Evolutionary conservation across 495 filamentous ascomycete species (phyloP).

Genomic region (Terfezia claveryi): DNA sequence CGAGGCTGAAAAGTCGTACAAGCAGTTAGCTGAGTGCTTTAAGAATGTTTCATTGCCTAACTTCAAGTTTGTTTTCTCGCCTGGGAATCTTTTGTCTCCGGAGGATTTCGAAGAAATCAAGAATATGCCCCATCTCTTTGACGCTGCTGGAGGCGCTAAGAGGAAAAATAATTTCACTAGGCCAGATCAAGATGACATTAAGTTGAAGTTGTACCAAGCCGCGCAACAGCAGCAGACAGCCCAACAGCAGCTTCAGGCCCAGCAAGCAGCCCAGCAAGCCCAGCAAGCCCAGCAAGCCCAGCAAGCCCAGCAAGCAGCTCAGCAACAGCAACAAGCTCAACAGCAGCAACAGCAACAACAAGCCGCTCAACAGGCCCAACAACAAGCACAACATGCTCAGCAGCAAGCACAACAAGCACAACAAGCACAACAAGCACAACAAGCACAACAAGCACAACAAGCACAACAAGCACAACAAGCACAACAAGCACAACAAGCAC

Average conservation of each 20-base stretch:
- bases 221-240: conserved; percentile 2
- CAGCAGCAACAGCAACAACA: neutral
- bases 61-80: conserved; percentile 39
- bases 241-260: conserved; percentile 10
- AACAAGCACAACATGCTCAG: conserved; percentile 1
- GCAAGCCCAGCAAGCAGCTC: no score
- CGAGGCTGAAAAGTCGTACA: conserved; percentile 14
- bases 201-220: conserved; percentile 31
- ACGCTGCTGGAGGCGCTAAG: conserved; percentile 52
- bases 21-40: conserved; percentile 27
- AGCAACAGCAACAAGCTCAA: neutral
- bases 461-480: neutral
- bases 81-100: conserved; percentile 24
- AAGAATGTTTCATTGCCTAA: conserved; percentile 33
- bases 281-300: neutral
- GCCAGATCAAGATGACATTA: conserved; percentile 28
- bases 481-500: neutral
- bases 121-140: conserved; percentile 58
- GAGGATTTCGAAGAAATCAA: conserved; percentile 36
- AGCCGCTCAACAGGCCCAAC: neutral
- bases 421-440: no score
- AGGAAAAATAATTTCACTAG: conserved; percentile 22
- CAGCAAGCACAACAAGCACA: conserved; percentile 5
- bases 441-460: neutral
- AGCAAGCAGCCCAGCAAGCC: neutral